Evolutionary conservation across 352 stramenopile species (phyloP), one percentile per base, ranked within the genome.

Genomic region (Phytophthora litchii): DNA sequence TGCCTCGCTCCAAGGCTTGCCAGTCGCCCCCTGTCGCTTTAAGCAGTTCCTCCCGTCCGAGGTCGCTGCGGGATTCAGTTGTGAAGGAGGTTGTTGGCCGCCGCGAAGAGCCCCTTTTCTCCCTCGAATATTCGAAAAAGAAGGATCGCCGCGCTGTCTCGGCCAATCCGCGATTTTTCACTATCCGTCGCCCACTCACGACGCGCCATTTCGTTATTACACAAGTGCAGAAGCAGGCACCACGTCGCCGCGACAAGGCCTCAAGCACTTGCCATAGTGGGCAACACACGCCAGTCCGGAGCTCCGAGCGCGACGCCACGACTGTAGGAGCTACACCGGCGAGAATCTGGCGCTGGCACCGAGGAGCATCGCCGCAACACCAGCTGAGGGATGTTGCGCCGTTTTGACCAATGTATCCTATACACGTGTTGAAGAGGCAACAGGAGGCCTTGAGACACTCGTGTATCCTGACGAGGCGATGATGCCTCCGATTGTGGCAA

Each of bases 51-150:
- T 45, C 27, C 45, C 46, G 20, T 31, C 25, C 25, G 25, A 3
- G 25, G 25, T 13, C 50, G 55, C 49, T 14, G 23, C 23, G 41
- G 40, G 46, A 68, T 72, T 72, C 57, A 50, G 58, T 72, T 72
- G 52, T 72, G 51, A 32, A 63, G 25, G 58, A 41, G 17, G 27
- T 67, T 49, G 56, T 54, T 64, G 47, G 35, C 29, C 23, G 21
- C 31, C 19, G 13, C 19, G 17, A 58, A 8, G 20, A 20, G 50
- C 20, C 47, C 45, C 35, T 63, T 64, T 53, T 58, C 46, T 47
- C n/a, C 27, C 42, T 41, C n/a, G 32, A 58, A 54, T 67, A 71
- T 68, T 68, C 58, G 64, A 68, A 72, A 72, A 65, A 72, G 44
- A 64, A 72, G 41, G 25, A 55, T 51, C 35, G 29, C 16, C 9